These are phyloP conservation scores for Eutypella sp. DNA, from an alignment of 2,329 filamentous ascomycete species.

Conservation along the genomic window DNA sequence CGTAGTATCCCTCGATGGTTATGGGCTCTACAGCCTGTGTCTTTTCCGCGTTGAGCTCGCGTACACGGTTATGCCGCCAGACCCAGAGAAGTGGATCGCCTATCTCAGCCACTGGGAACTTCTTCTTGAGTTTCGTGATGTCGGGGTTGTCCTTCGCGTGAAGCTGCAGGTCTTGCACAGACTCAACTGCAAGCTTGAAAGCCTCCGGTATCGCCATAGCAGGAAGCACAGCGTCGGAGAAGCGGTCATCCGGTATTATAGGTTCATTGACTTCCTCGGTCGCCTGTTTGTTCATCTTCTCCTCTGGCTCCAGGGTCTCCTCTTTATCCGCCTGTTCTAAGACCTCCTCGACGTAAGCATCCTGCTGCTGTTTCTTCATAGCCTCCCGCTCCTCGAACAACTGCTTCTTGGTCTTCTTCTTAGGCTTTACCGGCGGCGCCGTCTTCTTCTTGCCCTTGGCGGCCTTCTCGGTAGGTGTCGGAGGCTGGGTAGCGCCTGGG, in stretches of 20 bases:
- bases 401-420: slow-evolving; percentile 54
- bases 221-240: slow-evolving; percentile 42
- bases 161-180: slow-evolving; percentile 40
- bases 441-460: slow-evolving; percentile 51
- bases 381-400: slow-evolving; percentile 32
- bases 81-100: slow-evolving; percentile 51
- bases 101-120: slow-evolving; percentile 38
- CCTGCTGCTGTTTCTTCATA: slow-evolving; percentile 64
- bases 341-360: slow-evolving; percentile 41
- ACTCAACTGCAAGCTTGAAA: slow-evolving; percentile 41
- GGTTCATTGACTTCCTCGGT: slow-evolving; percentile 25
- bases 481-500: slow-evolving; percentile 35
- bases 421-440: slow-evolving; percentile 38
- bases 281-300: slow-evolving; percentile 16
- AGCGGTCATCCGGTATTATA: slow-evolving; percentile 39
- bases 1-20: slow-evolving; percentile 65
- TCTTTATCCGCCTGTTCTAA: slow-evolving; percentile 32
- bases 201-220: slow-evolving; percentile 41
- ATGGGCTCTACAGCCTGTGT: slow-evolving; percentile 29
- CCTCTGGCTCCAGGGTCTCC: slow-evolving; percentile 25
- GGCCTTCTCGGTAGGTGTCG: slow-evolving; percentile 40
- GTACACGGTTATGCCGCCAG: slow-evolving; percentile 52
- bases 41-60: slow-evolving; percentile 46
- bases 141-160: slow-evolving; percentile 44
- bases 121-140: slow-evolving; percentile 42